Base-by-base conservation (phyloP, 768 basidiomycete species). In the Favolaschia claudopus region DNA sequence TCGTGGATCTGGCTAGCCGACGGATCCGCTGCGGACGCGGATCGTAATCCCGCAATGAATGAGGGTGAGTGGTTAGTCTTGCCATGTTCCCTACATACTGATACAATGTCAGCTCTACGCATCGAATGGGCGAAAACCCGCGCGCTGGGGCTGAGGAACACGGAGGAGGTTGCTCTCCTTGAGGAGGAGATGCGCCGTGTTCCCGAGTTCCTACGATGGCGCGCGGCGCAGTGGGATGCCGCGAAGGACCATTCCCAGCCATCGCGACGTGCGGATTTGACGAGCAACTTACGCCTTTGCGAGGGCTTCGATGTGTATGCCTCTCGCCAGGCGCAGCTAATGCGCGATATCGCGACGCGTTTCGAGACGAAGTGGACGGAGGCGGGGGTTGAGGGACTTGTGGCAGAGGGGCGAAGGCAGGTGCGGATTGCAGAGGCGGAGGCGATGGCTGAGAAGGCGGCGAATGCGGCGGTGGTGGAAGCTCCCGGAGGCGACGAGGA, bases 141-240 rank as follows among this genome's bases (percentile, higher is more conserved):
- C 3, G 51, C 58, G 4, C 29, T 45, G 28, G 48, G 48, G 1
- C 61, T 46, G 1, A 42, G 56, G 27, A 52, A 51, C 17, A 52
- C 45, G 4, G 61, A 63, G 20, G 61, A 63, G 44, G 61, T 63
- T 32, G 49, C 53, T n/a, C 39, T 62, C 13, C 43, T 57, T 4
- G 43, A 62, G 14, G 60, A 62, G 19, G 60, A 62, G 24, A 62
- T 62, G 55, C 48, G 60, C 15, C 47, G 60, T 6, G 27, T 31
- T 15, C 43, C 51, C 1, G 31, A 28, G 34, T 60, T 19, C 24
- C 43, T 60, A 5, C 45, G 36, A 15, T 60, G 58, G 50, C 58
- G 27, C 2, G 51, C 58, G 1, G 13, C 46, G 25, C 48, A 45
- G 58, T 61, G 60, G 52, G 42, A 43, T 15, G n/a, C 32, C 22